A percentile compares a stretch with the other conserved stretches of the same genome.
Evolutionary conservation across 495 filamentous ascomycete species (phyloP).

Genomic region (Talaromyces borbonicus): DNA sequence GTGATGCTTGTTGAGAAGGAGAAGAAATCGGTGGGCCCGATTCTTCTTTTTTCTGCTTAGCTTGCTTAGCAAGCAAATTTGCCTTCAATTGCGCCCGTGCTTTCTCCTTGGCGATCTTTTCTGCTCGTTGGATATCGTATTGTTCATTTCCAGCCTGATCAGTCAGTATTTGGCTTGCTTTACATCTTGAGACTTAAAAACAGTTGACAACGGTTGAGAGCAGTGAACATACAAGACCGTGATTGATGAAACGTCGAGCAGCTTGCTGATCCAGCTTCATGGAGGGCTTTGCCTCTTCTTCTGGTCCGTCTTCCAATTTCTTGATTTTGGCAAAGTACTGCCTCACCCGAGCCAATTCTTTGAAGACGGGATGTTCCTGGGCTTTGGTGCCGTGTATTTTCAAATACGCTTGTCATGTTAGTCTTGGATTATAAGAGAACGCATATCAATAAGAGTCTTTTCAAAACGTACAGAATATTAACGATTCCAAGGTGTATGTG

Average conservation of each 20-base stretch:
- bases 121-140: conserved; percentile 43
- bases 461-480: conserved; percentile 65
- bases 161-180: too few relatives aligned
- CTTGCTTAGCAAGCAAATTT: conserved; percentile 27
- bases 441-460: too few relatives aligned
- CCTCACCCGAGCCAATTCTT: conserved; percentile 72
- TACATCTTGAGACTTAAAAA: not conserved
- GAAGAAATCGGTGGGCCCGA: conserved; percentile 2
- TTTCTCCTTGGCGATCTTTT: conserved; percentile 42
- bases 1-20: conserved; percentile 10
- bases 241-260: conserved; percentile 68
- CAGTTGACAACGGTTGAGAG: not conserved
- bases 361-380: conserved; percentile 74
- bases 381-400: conserved; percentile 70
- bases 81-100: conserved; percentile 43
- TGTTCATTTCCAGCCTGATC: conserved; percentile 54
- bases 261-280: conserved; percentile 69
- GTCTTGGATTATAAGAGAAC: not conserved
- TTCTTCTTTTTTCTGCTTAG: conserved; percentile 10
- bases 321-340: conserved; percentile 95
- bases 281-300: conserved; percentile 42
- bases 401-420: conserved; percentile 53
- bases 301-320: conserved; percentile 41
- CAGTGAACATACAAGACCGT: conserved; percentile 52
- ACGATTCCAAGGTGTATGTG: conserved; percentile 83